Evolutionary conservation across 305 asterid species (phyloP).

Genomic region (Rubia occidens): DNA sequence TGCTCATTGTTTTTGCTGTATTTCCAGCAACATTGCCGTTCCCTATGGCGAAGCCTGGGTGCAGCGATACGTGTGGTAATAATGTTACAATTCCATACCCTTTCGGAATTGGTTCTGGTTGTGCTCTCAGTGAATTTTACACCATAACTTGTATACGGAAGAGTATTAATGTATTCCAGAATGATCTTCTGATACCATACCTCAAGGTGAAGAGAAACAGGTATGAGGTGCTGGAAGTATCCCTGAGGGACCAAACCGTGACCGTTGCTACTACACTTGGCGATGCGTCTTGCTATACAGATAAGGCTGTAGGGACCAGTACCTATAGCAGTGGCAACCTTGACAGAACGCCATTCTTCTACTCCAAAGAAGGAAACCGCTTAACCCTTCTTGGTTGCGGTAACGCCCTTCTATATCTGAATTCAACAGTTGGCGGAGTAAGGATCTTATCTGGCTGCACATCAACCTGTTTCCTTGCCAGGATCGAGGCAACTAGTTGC

Average conservation of each 20-base stretch:
- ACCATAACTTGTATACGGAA: not conserved
- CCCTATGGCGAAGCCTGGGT: conserved; percentile 14
- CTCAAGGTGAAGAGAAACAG: not conserved
- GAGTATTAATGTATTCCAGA: not conserved
- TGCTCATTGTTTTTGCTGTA: no score
- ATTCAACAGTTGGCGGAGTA: not conserved
- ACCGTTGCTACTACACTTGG: not conserved
- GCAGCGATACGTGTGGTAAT: conserved; percentile 17
- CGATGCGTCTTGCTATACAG: not conserved
- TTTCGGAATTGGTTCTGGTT: conserved; percentile 19
- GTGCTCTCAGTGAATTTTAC: conserved; percentile 17
- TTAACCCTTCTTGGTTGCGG: conserved; percentile 21
- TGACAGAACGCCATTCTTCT: conserved; percentile 17
- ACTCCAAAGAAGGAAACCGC: conserved; percentile 5
- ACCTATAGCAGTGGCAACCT: not conserved
- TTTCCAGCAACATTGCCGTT: not conserved
- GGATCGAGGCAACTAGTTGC: conserved; percentile 9
- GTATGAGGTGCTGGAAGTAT: conserved; percentile 11
- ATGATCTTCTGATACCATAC: not conserved
- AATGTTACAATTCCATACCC: conserved; percentile 17
- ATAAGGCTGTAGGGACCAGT: not conserved
- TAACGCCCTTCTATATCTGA: conserved; percentile 11
- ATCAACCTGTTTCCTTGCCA: not conserved
- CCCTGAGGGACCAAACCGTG: conserved; percentile 13
- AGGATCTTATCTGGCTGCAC: conserved; percentile 12